Evolutionary conservation across 2,329 filamentous ascomycete species (phyloP).

Genomic region (Aspergillus chevalieri): DNA sequence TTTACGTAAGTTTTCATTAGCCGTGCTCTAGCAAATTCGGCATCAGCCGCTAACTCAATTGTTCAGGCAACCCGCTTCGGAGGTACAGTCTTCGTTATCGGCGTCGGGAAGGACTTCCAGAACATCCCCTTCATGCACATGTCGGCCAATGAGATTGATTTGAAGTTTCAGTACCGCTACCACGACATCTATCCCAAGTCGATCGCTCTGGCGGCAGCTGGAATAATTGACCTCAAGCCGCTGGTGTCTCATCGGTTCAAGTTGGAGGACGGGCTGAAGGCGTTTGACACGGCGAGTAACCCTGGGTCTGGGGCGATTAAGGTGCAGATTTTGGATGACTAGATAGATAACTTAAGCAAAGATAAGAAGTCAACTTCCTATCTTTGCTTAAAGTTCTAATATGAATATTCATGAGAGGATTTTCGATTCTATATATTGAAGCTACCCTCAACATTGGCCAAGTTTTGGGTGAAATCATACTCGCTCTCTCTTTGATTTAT

Average conservation of each 20-base stretch:
- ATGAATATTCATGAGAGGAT: too few species aligned
- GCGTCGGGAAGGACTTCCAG: conserved; percentile 16
- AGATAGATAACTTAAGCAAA: neutral
- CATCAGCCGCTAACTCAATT: neutral
- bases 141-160: conserved; percentile 14
- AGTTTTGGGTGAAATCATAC: too few species aligned
- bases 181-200: conserved; percentile 19
- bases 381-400: too few species aligned
- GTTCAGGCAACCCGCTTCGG: conserved; percentile 13
- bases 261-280: conserved; percentile 31
- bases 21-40: too few species aligned
- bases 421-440: too few species aligned
- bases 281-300: conserved; percentile 32
- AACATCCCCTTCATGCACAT: conserved; percentile 17
- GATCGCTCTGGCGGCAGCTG: conserved; percentile 23
- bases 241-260: conserved; percentile 34
- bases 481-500: too few species aligned
- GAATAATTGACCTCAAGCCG: conserved; percentile 34
- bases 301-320: conserved; percentile 31
- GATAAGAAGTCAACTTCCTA: neutral
- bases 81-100: conserved; percentile 14
- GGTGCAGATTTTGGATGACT: conserved; percentile 18
- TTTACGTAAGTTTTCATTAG: conserved; percentile 8
- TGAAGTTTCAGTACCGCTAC: conserved; percentile 14
- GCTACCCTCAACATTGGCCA: too few species aligned